Evolutionary conservation across 192 early-diverging fungal species (phyloP).

Genomic region (Coemansia sp.): DNA sequence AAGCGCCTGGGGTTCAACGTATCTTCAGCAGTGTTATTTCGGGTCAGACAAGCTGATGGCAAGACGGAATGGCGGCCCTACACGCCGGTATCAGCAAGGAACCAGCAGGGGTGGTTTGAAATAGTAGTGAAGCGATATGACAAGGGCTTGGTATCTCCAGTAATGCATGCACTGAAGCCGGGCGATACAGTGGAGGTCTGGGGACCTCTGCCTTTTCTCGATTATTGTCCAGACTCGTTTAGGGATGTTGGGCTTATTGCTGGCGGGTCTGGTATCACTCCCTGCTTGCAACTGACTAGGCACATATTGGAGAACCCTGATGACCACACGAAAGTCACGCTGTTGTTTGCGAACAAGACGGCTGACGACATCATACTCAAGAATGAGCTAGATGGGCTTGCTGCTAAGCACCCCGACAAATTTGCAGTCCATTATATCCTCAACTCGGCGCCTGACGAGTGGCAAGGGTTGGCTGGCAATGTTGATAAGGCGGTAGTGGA

Average conservation of each 20-base stretch:
- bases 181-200: slow-evolving; percentile 80
- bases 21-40: slow-evolving; percentile 78
- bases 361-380: slow-evolving; percentile 77
- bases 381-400: slow-evolving; percentile 64
- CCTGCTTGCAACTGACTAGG: slow-evolving; percentile 76
- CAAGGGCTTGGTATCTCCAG: slow-evolving; percentile 63
- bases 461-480: slow-evolving; percentile 69
- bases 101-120: slow-evolving; percentile 69
- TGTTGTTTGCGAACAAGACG: slow-evolving; percentile 75
- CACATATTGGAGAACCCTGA: slow-evolving; percentile 64
- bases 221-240: slow-evolving; percentile 66
- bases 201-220: slow-evolving; percentile 75
- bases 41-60: slow-evolving; percentile 57
- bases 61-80: slow-evolving; percentile 80
- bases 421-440: slow-evolving; percentile 70
- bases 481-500: slow-evolving; percentile 68
- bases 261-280: slow-evolving; percentile 85
- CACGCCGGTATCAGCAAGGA: slow-evolving; percentile 66
- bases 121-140: slow-evolving; percentile 81
- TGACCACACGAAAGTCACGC: slow-evolving; percentile 69
- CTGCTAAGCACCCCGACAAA: slow-evolving; percentile 59
- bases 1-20: slow-evolving; percentile 69
- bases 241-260: slow-evolving; percentile 78
- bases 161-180: slow-evolving; percentile 64
- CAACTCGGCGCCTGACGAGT: slow-evolving; percentile 68